Conservation (phyloP, 192 early-diverging fungal species). For the Glomus cerebriforme region DNA sequence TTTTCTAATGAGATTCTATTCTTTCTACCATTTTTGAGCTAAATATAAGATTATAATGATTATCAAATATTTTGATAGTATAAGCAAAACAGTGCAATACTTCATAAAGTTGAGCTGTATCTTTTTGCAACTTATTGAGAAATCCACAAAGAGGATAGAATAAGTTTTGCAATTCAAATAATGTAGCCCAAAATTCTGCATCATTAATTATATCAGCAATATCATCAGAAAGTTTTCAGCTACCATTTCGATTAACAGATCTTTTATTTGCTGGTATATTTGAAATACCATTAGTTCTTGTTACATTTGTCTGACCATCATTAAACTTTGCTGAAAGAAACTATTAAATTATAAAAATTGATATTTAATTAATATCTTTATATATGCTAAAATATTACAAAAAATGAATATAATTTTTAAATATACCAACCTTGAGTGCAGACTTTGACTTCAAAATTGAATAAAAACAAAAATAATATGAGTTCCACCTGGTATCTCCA, state of each 20-base stretch:
- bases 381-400: too few species aligned
- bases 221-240: neutral
- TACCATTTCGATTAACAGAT: neutral
- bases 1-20: neutral
- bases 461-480: too few species aligned
- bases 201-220: constrained; percentile 1
- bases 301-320: neutral
- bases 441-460: too few species aligned
- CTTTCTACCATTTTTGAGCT: neutral
- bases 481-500: too few species aligned
- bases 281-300: neutral
- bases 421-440: neutral
- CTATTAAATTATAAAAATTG: neutral
- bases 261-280: neutral
- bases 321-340: constrained; percentile 1
- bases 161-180: neutral
- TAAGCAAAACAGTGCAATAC: constrained; percentile 6
- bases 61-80: neutral
- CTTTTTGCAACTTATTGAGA: constrained; percentile 2
- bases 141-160: neutral
- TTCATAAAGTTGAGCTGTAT: constrained; percentile 5
- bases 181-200: neutral
- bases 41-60: constrained; percentile 1
- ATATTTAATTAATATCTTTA: neutral
- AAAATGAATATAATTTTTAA: neutral